These are phyloP conservation scores for Blastobotrys americana DNA, from an alignment of 805 yeast genomes.

Conservation along the genomic window DNA sequence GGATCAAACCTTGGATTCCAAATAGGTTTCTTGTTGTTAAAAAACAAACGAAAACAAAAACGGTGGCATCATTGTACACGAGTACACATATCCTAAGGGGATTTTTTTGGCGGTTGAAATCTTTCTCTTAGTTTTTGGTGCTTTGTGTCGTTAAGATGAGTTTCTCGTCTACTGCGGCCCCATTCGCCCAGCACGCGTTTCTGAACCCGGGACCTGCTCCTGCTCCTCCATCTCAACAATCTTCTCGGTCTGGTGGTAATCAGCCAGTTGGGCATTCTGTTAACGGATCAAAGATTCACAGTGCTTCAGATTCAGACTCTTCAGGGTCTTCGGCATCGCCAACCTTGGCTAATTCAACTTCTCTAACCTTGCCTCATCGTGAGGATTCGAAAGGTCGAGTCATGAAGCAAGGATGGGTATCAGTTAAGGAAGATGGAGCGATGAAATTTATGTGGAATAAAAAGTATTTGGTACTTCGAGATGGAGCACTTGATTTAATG, in stretches of 20 bases:
- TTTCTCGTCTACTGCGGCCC: slow-evolving; percentile 40
- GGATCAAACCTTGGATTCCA: no score
- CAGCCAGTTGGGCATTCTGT: no score
- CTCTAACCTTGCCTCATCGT: slow-evolving; percentile 7
- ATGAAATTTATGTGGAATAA: slow-evolving; percentile 89
- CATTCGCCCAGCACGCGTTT: slow-evolving; percentile 41
- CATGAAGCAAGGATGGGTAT: slow-evolving; percentile 71
- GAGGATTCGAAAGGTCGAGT: slow-evolving; percentile 7
- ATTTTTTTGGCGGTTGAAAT: neutral
- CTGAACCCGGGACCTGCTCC: slow-evolving; percentile 53
- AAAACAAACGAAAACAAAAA: no score
- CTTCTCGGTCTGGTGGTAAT: neutral
- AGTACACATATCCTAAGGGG: no score
- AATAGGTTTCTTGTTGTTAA: no score
- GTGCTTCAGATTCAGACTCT: slow-evolving; percentile 14
- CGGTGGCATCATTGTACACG: no score
- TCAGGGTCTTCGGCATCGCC: slow-evolving; percentile 15
- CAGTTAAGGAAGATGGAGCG: slow-evolving; percentile 81
- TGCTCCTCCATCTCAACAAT: slow-evolving; percentile 46
- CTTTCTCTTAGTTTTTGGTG: neutral
- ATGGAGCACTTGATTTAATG: slow-evolving; percentile 65
- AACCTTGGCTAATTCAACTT: neutral
- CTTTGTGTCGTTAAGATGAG: slow-evolving; percentile 33
- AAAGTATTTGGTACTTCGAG: slow-evolving; percentile 70
- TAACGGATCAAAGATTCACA: slow-evolving; percentile 6